These are phyloP conservation scores for Zancudomyces culisetae DNA, from an alignment of 371 early-diverging fungal species.

Conservation along the genomic window DNA sequence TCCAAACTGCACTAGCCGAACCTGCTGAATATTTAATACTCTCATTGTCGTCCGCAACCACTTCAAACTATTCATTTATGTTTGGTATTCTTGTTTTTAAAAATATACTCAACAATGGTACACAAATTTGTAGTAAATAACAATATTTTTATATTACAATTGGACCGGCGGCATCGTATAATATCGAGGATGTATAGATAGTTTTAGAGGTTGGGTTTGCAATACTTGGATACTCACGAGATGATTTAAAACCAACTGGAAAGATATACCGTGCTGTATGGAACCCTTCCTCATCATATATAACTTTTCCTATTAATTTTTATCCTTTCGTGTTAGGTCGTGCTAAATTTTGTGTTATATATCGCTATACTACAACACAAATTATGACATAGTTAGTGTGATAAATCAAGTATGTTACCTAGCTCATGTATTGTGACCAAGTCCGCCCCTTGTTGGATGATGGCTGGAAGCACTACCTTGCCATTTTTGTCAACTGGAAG, in stretches of 20 bases:
- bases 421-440: slow-evolving; percentile 31
- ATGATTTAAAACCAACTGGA: slow-evolving; percentile 64
- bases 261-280: slow-evolving; percentile 86
- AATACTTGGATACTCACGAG: slow-evolving; percentile 55
- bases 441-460: slow-evolving; percentile 33
- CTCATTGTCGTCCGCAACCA: slow-evolving; percentile 60
- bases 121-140: too few relatives aligned
- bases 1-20: slow-evolving; percentile 83
- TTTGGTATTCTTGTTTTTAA: too few relatives aligned
- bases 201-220: slow-evolving; percentile 44
- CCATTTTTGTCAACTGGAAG: slow-evolving; percentile 24
- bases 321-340: slow-evolving; percentile 22
- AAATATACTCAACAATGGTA: too few relatives aligned
- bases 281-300: slow-evolving; percentile 58
- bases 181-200: slow-evolving; percentile 56
- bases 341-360: too few relatives aligned
- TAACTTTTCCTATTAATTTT: slow-evolving; percentile 44
- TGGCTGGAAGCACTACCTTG: slow-evolving; percentile 27
- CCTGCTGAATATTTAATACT: slow-evolving; percentile 40
- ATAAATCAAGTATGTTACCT: too few relatives aligned
- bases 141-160: too few relatives aligned
- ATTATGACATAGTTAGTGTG: too few relatives aligned
- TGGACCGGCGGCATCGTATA: slow-evolving; percentile 68
- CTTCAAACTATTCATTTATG: slow-evolving; percentile 19
- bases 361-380: too few relatives aligned